Evolutionary conservation across 345 rosid genomes (phyloP), one percentile per base, ranked within the genome.

Genomic region (Durio zibethinus): DNA sequence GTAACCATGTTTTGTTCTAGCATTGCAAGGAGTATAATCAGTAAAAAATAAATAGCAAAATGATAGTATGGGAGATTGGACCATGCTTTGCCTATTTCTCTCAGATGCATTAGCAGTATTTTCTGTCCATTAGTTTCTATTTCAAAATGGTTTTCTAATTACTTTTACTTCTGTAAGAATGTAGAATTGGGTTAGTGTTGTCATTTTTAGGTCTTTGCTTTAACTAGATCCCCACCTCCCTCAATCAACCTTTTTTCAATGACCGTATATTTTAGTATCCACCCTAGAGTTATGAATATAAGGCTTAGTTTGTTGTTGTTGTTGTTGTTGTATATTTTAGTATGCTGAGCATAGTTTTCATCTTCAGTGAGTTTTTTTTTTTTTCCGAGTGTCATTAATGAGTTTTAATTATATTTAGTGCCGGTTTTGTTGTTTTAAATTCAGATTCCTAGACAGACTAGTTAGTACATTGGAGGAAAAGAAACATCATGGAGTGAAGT

Each of bases 381-480:
- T 14, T 1, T 10, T 54, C 2, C 2, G 16, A 10, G 6, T n/a
- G 50, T 66, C 18, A 8, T 60, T 10, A n/a, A 54, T 52, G 63
- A 40, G 40, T 53, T 50, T 20, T 63, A 35, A 20, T 38, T 4
- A 62, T 75, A 29, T 42, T 9, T 31, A 47, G 23, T 11, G 35
- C 50, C 36, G 27, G 20, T 50, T 73, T 77, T 20, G 6, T 75
- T 77, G 62, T 52, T 47, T 52, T 81, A 77, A 27, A 72, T 78
- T 29, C 92, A 95, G 99, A 79, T 96, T 90, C 83, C 85, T 96
- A 80, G 97, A 93, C 79, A 93, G 98, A 85, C 86, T 93, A 45
- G 97, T 93, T 23, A 85, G 81, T 43, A 79, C 90, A 52, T 86
- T 96, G 83, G 98, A 96, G 81, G 99, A 90, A 80, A 96, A 93